Base-by-base conservation (phyloP, 371 early-diverging fungal genomes). In the Thermomucor indicae-seudaticae region DNA sequence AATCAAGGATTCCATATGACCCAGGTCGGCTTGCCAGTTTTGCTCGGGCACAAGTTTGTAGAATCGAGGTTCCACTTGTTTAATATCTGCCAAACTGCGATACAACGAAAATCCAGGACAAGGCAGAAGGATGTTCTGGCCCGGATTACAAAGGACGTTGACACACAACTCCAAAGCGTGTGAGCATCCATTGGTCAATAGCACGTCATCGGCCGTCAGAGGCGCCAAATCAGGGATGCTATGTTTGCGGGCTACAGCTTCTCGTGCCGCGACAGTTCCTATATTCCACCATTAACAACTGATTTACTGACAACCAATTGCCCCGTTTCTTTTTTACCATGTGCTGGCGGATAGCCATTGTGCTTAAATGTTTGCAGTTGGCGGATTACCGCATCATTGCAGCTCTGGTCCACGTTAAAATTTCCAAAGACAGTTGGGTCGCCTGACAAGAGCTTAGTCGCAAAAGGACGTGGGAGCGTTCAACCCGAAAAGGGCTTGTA, bases 371-470 rank as follows among this genome's bases (percentile, higher is more conserved):
- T 78, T 17, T 71, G 51, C n/a, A 91, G 55, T 30, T 83, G 77
- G 46, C 79, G 75, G 27, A 78, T 65, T 34, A 92, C 78, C 32
- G 90, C 85, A 7, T 91, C 85, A 44, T 84, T 82, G 43, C 70
- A 76, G 40, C 64, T 77, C 17, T 78, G 60, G 59, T 89, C 80
- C 14, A 88, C 77, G 61, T 90, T 87, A 70, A 93, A 88, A 76
- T 95, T 94, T 38, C 93, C 95, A 77, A 90, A 93, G 30, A 86
- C 78, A 5, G 95, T 93, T 8, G 95, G 95, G 64, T 95, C 95
- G 42, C 94, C 84, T 78, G 57, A 24, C 27, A 1, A 39, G 23
- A 32, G 4, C 40, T 53, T 19, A 39, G 41, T 50, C 29, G 31
- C 35, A 14, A 17, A 23, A 24, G 32, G 7, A 12, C 30, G 30